Base-by-base conservation (phyloP, 768 basidiomycete species). In the Termitomyces sp. region DNA sequence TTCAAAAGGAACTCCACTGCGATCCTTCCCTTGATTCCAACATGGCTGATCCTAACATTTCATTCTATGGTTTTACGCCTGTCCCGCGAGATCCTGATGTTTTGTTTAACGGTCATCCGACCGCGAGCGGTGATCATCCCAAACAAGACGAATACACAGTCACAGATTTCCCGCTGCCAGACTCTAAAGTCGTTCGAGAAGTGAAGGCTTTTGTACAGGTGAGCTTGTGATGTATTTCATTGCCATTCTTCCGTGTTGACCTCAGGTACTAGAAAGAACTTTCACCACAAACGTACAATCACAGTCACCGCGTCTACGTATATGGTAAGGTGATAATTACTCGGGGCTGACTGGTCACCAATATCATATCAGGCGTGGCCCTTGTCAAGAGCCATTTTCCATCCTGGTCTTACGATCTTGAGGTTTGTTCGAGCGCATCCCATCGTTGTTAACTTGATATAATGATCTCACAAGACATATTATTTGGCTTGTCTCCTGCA, bases 401-500 rank as follows among this genome's bases (percentile, higher is more conserved):
- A 15, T 53, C 66, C 10, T 79, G 77, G 77, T 55, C 66, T n/a
- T 79, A 73, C 65, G 71, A 74, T 57, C 63, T 61, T 22, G 66
- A 64, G 66, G 67, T 68, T 44, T 36, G 53, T 50, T 29, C 22
- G 23, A 29, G 39, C 13, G 23, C 4, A 23, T 23, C 10, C 45
- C 20, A 35, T 41, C 13, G 29, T 33, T 31, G 25, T 45, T 20
- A 29, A 45, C 46, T 47, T 39, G 40, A 31, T 36, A 5, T 29
- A 11, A 31, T 45, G 20, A 12, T 46, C 27, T 42, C 33, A 42
- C 45, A 53, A 80, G 70, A 76, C 78, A 23, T 80, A 78, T 64
- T 80, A 76, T 63, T 68, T 81, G 33, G 68, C 77, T 31, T 80
- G 79, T 58, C 68, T 81, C 23, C 68, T 81, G 54, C 80, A 82